Percentiles rank a stretch among this genome's conserved stretches.
These are phyloP conservation scores for Eleusine indica DNA, from an alignment of 176 grass and related monocot species.

Conservation along the genomic window DNA sequence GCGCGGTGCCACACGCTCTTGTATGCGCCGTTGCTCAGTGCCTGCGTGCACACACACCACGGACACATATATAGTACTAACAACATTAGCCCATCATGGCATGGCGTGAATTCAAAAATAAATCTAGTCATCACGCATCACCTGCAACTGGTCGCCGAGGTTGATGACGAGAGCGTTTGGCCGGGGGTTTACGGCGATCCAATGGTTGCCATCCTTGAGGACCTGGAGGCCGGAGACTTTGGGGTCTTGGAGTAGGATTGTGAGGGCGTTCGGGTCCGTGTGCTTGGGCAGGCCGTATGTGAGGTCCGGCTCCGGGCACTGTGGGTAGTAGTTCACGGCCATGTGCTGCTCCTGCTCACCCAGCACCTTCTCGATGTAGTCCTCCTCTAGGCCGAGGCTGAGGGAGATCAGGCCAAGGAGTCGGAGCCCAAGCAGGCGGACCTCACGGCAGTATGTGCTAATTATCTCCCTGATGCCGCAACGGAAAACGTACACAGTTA, in stretches of 20 bases:
- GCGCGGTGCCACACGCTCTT: constrained; percentile 92
- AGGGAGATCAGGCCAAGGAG: constrained; percentile 66
- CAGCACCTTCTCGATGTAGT: constrained; percentile 53
- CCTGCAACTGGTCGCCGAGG: constrained; percentile 86
- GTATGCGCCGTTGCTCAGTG: constrained; percentile 82
- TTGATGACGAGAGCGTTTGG: constrained; percentile 69
- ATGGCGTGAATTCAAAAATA: neutral
- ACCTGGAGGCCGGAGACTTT: constrained; percentile 76
- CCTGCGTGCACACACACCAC: constrained; percentile 1
- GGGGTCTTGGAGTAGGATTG: constrained; percentile 73
- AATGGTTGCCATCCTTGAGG: constrained; percentile 53
- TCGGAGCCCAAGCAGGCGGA: constrained; percentile 54
- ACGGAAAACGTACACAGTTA: neutral
- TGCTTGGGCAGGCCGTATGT: constrained; percentile 70
- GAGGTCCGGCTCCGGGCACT: constrained; percentile 77
- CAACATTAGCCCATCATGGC: no score
- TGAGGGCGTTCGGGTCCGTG: constrained; percentile 80
- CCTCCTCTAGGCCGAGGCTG: constrained; percentile 64
- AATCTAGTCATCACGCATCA: neutral
- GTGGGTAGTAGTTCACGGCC: constrained; percentile 95
- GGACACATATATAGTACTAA: neutral
- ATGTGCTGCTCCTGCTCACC: constrained; percentile 89
- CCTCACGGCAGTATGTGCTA: constrained; percentile 64
- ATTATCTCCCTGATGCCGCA: constrained; percentile 46
- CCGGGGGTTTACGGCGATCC: constrained; percentile 62